Evolutionary conservation across 2,329 filamentous ascomycete species (phyloP).

Genomic region (Monilinia fructicola): DNA sequence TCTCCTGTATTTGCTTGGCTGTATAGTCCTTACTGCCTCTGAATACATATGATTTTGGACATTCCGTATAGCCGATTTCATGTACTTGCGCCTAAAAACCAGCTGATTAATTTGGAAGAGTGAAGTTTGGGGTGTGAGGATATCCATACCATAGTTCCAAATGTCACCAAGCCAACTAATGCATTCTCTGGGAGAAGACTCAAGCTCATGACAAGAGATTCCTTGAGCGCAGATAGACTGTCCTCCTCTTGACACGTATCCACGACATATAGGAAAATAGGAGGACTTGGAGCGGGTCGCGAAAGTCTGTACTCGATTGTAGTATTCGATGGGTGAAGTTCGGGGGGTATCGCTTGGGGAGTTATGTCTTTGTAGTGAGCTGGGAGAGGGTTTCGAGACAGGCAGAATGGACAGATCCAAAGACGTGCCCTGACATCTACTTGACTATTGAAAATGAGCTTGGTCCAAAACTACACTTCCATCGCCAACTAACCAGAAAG

Average conservation of each 20-base stretch:
- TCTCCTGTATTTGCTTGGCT: conserved; percentile 99
- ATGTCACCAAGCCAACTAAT: conserved; percentile 80
- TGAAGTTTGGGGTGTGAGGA: background rate
- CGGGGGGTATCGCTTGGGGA: conserved; percentile 75
- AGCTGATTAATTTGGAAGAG: conserved; percentile 1
- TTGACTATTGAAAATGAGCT: conserved; percentile 54
- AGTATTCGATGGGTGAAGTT: conserved; percentile 77
- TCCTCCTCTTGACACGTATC: conserved; percentile 89
- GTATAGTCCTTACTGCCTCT: conserved; percentile 95
- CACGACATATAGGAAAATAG: conserved; percentile 84
- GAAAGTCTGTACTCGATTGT: conserved; percentile 88
- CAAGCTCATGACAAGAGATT: conserved; percentile 83
- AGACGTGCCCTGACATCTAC: conserved; percentile 80
- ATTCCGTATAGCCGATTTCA: conserved; percentile 96
- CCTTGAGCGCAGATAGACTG: conserved; percentile 77
- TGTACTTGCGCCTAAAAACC: conserved; percentile 80
- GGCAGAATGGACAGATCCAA: conserved; percentile 88
- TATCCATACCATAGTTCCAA: conserved; percentile 83
- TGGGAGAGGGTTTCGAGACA: conserved; percentile 78
- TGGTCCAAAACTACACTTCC: background rate
- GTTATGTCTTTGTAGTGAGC: conserved; percentile 90
- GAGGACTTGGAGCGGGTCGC: conserved; percentile 77
- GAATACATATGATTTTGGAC: conserved; percentile 98
- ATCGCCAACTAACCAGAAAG: conserved; percentile 72
- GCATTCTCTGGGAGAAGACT: conserved; percentile 79